phyloP scores from a whole-genome alignment of 768 basidiomycete genomes.

The Termitomyces eurrhizus region DNA sequence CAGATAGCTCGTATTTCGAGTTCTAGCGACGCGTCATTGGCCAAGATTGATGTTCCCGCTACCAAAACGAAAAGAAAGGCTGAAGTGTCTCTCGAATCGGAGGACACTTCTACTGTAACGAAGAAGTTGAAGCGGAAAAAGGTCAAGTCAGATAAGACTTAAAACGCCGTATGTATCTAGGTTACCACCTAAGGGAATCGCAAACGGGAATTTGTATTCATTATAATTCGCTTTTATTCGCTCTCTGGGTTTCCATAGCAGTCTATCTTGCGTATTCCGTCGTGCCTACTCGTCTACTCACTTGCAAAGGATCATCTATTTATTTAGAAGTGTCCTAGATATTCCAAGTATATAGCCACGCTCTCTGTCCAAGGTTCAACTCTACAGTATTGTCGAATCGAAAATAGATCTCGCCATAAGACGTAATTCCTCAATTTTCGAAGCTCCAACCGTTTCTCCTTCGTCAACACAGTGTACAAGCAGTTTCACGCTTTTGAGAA shows the following conservation, averaged over 20 bases:
- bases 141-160: constrained; percentile 33
- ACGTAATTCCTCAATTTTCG: constrained; percentile 11
- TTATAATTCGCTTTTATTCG: background rate
- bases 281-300: background rate
- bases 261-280: background rate
- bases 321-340: constrained; percentile 1
- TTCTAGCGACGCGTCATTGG: constrained; percentile 14
- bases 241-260: background rate
- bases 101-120: constrained; percentile 11
- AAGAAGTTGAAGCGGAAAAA: constrained; percentile 41
- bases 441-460: background rate
- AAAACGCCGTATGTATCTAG: background rate
- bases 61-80: constrained; percentile 36
- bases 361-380: background rate
- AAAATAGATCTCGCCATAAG: constrained; percentile 11
- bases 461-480: constrained; percentile 5
- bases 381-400: constrained; percentile 6
- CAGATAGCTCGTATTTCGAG: constrained; percentile 44
- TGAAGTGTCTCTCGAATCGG: constrained; percentile 21
- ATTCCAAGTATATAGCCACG: background rate
- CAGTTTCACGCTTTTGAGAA: constrained; percentile 11
- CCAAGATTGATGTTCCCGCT: constrained; percentile 13
- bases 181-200: background rate
- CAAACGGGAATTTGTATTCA: background rate
- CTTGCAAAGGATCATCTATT: background rate